A percentile compares a stretch with the other conserved stretches of the same genome.
These are phyloP conservation scores for Thymus quinquecostatus DNA, from an alignment of 257 asterid species.

Conservation along the genomic window DNA sequence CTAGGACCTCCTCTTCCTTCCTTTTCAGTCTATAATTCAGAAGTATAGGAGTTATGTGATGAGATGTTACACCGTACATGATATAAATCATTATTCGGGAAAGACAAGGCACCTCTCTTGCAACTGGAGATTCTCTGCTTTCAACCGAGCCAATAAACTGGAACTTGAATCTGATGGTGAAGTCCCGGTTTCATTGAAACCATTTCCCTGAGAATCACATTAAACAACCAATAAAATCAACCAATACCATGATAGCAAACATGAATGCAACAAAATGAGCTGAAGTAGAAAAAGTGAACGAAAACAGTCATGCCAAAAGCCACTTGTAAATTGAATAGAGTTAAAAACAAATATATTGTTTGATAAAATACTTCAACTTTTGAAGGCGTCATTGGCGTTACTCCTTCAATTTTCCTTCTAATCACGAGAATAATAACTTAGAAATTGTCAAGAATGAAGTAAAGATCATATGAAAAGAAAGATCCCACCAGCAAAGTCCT, in stretches of 20 bases:
- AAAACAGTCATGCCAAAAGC: too few relatives aligned
- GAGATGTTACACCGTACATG: constrained; percentile 13
- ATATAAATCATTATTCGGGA: constrained; percentile 21
- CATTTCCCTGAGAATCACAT: constrained; percentile 47
- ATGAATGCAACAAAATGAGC: too few relatives aligned
- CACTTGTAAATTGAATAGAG: too few relatives aligned
- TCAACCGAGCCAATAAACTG: constrained; percentile 49
- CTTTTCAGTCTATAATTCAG: constrained; percentile 59
- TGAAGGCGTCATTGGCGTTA: too few relatives aligned
- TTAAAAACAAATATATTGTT: too few relatives aligned
- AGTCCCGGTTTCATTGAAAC: constrained; percentile 29
- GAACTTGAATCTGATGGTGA: constrained; percentile 44
- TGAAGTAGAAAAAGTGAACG: too few relatives aligned
- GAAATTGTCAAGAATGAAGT: too few relatives aligned
- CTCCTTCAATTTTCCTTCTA: too few relatives aligned
- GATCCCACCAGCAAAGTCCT: too few relatives aligned
- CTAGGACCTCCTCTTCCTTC: constrained; percentile 70
- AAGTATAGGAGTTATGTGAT: constrained; percentile 5
- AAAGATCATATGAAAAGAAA: too few relatives aligned
- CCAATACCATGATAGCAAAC: background rate
- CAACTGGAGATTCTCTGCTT: constrained; percentile 69
- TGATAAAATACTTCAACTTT: too few relatives aligned
- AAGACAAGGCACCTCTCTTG: constrained; percentile 59
- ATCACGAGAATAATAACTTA: too few relatives aligned
- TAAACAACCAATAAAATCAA: constrained; percentile 25